A percentile compares a stretch with the other conserved stretches of the same genome.
Conservation (phyloP, 805 yeast genomes). For the Tanozyma kutaoensis region DNA sequence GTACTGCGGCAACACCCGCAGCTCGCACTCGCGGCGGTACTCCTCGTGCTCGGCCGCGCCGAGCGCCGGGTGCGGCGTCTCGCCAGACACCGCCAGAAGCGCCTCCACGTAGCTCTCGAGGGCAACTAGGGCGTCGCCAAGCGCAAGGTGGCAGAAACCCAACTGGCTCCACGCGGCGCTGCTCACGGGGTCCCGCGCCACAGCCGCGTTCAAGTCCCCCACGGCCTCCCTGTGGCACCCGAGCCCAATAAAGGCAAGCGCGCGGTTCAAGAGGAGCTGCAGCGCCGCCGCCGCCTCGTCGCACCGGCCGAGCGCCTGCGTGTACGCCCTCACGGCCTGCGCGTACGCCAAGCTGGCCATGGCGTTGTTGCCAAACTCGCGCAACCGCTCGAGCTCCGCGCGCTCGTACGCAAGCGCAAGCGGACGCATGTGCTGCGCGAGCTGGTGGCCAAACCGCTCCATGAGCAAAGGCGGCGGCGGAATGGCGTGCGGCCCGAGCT, state of each 20-base stretch:
- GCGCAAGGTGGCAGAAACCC: constrained; percentile 27
- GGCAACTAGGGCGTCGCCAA: constrained; percentile 21
- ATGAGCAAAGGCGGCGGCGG: too few relatives aligned
- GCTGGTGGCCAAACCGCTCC: too few relatives aligned
- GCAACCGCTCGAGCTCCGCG: too few relatives aligned
- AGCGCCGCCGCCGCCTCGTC: constrained; percentile 7
- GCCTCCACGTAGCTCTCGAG: constrained; percentile 20
- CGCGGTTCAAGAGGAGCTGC: constrained; percentile 23
- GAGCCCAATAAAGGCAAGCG: constrained; percentile 27
- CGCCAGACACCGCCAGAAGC: constrained; percentile 15
- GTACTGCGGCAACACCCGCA: constrained; percentile 22
- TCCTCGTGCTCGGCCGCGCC: constrained; percentile 6
- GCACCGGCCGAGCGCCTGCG: constrained; percentile 18
- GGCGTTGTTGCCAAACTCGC: constrained; percentile 28
- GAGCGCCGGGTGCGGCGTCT: constrained; percentile 13
- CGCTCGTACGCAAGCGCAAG: too few relatives aligned
- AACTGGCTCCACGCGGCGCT: constrained; percentile 31
- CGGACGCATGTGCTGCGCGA: too few relatives aligned
- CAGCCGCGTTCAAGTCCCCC: constrained; percentile 19
- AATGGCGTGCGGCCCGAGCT: too few relatives aligned
- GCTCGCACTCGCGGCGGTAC: constrained; percentile 11
- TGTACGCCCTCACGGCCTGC: constrained; percentile 25
- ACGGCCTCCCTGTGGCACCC: constrained; percentile 27
- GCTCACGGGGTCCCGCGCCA: constrained; percentile 16
- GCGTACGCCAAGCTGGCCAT: constrained; percentile 22